phyloP scores from a whole-genome alignment of 148 eudicot species.

The Agrostemma githago region DNA sequence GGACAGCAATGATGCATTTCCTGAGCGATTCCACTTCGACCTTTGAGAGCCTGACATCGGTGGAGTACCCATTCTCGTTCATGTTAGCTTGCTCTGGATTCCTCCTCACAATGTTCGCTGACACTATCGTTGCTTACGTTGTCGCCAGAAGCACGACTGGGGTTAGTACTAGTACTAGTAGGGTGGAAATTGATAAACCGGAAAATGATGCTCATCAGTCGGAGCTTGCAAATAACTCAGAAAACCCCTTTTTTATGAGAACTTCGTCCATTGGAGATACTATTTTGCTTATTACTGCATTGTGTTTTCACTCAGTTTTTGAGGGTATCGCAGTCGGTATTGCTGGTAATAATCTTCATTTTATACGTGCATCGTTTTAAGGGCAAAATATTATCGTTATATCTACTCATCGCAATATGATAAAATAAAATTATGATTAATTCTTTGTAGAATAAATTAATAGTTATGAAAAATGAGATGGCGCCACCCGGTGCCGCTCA shows the following conservation, averaged over 20 bases:
- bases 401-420: no score
- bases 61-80: constrained; percentile 56
- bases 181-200: constrained; percentile 28
- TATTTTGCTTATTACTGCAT: constrained; percentile 60
- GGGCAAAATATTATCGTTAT: no score
- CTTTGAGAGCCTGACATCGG: constrained; percentile 37
- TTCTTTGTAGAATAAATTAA: no score
- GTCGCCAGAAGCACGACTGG: constrained; percentile 17
- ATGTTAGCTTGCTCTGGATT: constrained; percentile 68
- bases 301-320: constrained; percentile 76
- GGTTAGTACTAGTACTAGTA: constrained; percentile 13
- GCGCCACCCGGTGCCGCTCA: no score
- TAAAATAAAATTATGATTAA: no score
- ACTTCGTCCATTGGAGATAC: constrained; percentile 53
- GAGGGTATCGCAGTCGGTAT: constrained; percentile 88
- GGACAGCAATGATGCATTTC: constrained; percentile 63
- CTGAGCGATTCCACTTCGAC: constrained; percentile 44
- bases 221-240: not conserved
- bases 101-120: constrained; percentile 66
- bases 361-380: not conserved
- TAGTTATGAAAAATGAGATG: no score
- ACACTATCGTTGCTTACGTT: constrained; percentile 34
- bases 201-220: not conserved
- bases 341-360: constrained; percentile 38
- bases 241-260: constrained; percentile 32